Evolutionary conservation across 2,329 filamentous ascomycete genomes (phyloP), one percentile per base, ranked within the genome.

Genomic region (Talaromyces islandicus): DNA sequence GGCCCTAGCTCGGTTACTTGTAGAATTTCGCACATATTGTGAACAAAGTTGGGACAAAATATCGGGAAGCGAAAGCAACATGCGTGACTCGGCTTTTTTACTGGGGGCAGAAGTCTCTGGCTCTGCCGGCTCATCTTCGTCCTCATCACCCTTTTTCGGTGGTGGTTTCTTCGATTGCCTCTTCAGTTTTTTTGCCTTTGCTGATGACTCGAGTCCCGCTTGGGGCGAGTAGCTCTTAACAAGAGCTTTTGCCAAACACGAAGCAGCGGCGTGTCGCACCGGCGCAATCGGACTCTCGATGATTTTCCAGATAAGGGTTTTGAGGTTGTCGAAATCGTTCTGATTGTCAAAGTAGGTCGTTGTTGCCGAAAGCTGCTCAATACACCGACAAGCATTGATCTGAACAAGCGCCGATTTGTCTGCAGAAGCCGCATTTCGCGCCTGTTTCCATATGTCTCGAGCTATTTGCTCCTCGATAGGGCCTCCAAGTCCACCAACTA

Each of bases 391-490:
- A 9, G 91, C 89, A 60, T 86, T 85, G 17, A 88, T 83, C 71
- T 96, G 86, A 7, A 93, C 92, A 35, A 96, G 81, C 2, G 86
- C 82, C 4, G 91, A 90, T 75, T 94, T 97, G 74, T 99, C 95
- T 62, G 81, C 82, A 0, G 86, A 82, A 29, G 89, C 89, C 66
- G 89, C 83, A 73, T 83, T 91, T 64, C 94, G 87, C 27, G 87
- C 88, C 72, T 93, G 90, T 75, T 97, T 99, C 91, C 92, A 97
- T 17, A 95, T 85, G 72, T 97, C 92, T 69, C 92, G 86, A n/a
- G 90, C 90, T 41, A 92, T 81, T 58, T 79, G 81, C 74, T 99
- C 94, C 67, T 99, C 94, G 68, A 93, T 82, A 62, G 90, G 91
- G 5, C 82, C 81, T 59, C 85, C 83, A 29, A 97, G 85, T 73